phyloP scores from a whole-genome alignment of 1,284 basidiomycete species.

The Ustilago bromivora region DNA sequence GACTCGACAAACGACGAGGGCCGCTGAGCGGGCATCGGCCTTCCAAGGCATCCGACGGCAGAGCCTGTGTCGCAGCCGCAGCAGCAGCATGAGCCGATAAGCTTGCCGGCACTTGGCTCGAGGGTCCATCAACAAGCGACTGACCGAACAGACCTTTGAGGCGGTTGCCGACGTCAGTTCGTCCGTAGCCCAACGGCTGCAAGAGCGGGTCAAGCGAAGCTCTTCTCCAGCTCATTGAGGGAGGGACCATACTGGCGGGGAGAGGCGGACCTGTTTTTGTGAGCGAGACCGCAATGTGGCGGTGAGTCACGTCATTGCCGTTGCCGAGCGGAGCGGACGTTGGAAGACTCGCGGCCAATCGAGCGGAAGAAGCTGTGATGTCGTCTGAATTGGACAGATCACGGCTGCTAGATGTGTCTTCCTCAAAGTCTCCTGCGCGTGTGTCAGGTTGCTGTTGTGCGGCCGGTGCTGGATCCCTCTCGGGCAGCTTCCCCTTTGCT shows the following conservation, averaged over 20 bases:
- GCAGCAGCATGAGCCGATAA: neutral
- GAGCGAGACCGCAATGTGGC: constrained; percentile 1
- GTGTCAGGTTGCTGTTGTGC: neutral
- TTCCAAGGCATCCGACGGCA: neutral
- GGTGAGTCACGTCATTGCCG: neutral
- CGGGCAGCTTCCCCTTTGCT: constrained; percentile 42
- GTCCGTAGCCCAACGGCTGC: constrained; percentile 32
- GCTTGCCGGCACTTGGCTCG: neutral
- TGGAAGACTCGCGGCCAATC: neutral
- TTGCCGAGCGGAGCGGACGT: neutral
- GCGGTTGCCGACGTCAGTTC: constrained; percentile 31
- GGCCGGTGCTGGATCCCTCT: constrained; percentile 4
- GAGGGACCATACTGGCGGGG: neutral
- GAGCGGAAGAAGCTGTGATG: neutral
- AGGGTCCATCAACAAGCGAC: constrained; percentile 28
- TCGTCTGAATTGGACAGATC: constrained; percentile 37
- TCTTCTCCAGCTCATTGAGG: constrained; percentile 6
- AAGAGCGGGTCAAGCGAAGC: constrained; percentile 32
- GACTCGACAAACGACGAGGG: neutral
- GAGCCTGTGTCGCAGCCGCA: neutral
- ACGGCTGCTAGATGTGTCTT: constrained; percentile 50
- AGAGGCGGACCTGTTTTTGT: neutral
- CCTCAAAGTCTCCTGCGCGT: constrained; percentile 45
- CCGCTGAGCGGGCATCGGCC: neutral
- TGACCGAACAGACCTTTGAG: constrained; percentile 54